Base-by-base conservation (phyloP, 1,139 yeast genomes). In the Taphrina pruni region DNA sequence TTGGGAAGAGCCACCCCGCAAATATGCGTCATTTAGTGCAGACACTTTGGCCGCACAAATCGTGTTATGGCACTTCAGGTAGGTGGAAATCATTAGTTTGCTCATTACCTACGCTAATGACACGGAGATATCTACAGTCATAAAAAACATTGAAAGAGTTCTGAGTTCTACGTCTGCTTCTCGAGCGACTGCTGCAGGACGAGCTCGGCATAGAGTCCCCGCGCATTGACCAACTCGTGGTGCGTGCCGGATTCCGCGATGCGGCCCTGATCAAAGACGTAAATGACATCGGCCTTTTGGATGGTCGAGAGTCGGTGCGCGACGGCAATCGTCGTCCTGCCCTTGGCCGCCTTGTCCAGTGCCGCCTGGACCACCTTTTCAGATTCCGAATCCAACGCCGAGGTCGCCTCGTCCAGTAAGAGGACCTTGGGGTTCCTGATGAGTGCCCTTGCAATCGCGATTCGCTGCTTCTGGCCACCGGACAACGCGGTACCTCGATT, bases 241-340 rank as follows among this genome's bases (percentile, higher is more conserved):
- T 81, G 84, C 17, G 80, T 80, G 35, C 84, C 98, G 58, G 88
- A 86, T 78, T 93, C 98, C 0, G 88, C 87, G 65, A 93, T 86
- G 55, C 79, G 79, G 2, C 97, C 97, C 58, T 82, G 80, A 65
- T 85, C 86, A 67, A 94, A 79, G 11, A 93, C 97, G 70, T 94
- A 90, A 68, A 93, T 84, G 74, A 96, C 83, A 77, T 93, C 98
- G 0, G 98, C 98, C 76, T 93, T 90, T 52, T 96, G 91, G 46
- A 94, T 89, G 0, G 97, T 92, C 0, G 97, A 90, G 79, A 89
- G 81, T 12, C 96, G 82, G 77, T 90, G 96, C 0, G 96, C 96
- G 73, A 90, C 88, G 1, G 94, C 88, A 35, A 90, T 87, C 0
- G 93, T 90, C 0, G 96, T 90, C 78, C 88, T 81, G 45, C 88